These are phyloP conservation scores for Austroboletus niveus DNA, from an alignment of 1,284 basidiomycete species.

Conservation along the genomic window DNA sequence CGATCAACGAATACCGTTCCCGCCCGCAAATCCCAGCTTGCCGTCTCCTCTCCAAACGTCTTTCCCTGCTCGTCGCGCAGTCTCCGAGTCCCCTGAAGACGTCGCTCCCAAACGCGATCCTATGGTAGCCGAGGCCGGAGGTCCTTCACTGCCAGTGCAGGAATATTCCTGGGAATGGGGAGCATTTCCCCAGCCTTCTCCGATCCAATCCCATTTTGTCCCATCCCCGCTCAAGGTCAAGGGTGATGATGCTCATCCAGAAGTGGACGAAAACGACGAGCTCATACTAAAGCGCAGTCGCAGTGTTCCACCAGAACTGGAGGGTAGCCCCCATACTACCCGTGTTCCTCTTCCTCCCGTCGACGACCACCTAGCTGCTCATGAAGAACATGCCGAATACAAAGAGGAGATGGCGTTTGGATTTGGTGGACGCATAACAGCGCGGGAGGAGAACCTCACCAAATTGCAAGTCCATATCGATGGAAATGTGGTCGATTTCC, in stretches of 20 bases:
- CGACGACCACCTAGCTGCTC: conserved; percentile 27
- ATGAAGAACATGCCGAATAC: conserved; percentile 4
- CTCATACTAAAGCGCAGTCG: conserved; percentile 41
- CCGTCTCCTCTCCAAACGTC: conserved; percentile 25
- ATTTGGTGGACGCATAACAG: conserved; percentile 50
- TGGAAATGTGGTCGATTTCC: conserved; percentile 53
- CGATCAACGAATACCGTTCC: conserved; percentile 21
- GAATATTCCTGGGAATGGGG: conserved; percentile 89
- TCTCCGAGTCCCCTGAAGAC: conserved; percentile 27
- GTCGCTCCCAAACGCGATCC: conserved; percentile 9
- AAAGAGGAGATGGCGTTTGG: conserved; percentile 36
- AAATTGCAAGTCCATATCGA: conserved; percentile 59
- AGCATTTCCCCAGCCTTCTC: conserved; percentile 76
- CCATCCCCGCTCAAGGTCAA: conserved; percentile 29
- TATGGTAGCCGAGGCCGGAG: conserved; percentile 2
- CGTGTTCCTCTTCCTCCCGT: conserved; percentile 33
- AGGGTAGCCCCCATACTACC: conserved; percentile 39
- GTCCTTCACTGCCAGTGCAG: conserved; percentile 34
- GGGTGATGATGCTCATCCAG: conserved; percentile 14
- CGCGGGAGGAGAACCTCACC: conserved; percentile 50
- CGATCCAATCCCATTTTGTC: conserved; percentile 52
- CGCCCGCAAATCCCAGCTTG: conserved; percentile 11
- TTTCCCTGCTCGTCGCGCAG: conserved; percentile 22
- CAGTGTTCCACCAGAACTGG: conserved; percentile 55
- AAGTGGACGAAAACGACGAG: conserved; percentile 26